Conservation (phyloP, 495 filamentous ascomycete genomes). For the Aspergillus diversus region DNA sequence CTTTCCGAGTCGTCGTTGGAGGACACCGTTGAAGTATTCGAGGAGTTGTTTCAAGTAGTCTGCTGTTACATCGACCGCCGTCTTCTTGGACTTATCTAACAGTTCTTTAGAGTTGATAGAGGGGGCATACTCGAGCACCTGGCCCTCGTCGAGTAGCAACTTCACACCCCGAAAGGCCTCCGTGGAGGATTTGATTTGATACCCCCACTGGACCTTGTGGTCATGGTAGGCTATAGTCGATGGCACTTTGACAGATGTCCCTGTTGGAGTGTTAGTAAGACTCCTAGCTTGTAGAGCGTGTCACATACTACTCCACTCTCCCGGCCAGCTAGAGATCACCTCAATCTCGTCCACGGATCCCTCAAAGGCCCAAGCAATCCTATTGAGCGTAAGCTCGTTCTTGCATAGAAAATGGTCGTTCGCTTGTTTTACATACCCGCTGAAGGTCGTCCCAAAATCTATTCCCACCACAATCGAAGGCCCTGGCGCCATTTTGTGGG, state of each 20-base stretch:
- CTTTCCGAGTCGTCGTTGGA: constrained; percentile 37
- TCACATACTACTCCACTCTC: constrained; percentile 16
- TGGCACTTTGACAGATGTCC: constrained; percentile 23
- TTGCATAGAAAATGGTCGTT: background rate
- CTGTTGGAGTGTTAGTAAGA: constrained; percentile 1
- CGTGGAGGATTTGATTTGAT: constrained; percentile 21
- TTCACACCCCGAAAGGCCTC: constrained; percentile 26
- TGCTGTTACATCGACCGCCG: constrained; percentile 22
- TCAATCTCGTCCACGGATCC: constrained; percentile 17
- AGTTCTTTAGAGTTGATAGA: constrained; percentile 9
- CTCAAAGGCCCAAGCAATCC: constrained; percentile 19
- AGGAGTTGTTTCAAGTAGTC: constrained; percentile 50
- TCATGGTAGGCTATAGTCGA: constrained; percentile 10
- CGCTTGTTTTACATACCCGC: constrained; percentile 18
- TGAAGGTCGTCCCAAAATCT: constrained; percentile 53
- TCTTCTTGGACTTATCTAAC: constrained; percentile 7
- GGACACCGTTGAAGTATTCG: constrained; percentile 30
- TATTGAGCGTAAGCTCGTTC: background rate
- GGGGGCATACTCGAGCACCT: constrained; percentile 18
- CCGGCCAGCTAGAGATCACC: constrained; percentile 23
- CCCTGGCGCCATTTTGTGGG: constrained; percentile 16
- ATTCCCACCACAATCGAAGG: constrained; percentile 40
- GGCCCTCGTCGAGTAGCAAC: constrained; percentile 25
- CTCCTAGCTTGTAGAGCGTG: background rate
- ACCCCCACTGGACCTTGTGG: constrained; percentile 19